Percentiles rank a stretch among this genome's conserved stretches.
Conservation (phyloP, 495 filamentous ascomycete genomes). For the Physcia stellaris region DNA sequence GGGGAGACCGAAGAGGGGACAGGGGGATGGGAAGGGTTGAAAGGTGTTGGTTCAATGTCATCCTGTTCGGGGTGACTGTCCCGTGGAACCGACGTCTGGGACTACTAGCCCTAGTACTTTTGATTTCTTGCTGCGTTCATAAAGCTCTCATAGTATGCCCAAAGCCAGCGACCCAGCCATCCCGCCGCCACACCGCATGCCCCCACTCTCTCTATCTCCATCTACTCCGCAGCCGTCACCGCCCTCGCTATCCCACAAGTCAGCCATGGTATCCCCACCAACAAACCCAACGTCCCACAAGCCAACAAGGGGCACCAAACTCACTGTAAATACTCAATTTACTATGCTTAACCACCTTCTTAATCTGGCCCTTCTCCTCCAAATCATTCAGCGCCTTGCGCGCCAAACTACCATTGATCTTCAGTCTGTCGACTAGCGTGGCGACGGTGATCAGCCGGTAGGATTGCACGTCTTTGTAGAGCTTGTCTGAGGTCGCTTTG, state of each 20-base stretch:
- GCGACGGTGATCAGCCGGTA: slow-evolving; percentile 99
- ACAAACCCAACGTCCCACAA: neutral
- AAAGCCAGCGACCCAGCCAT: slow-evolving; percentile 8
- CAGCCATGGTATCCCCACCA: neutral
- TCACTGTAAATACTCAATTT: slow-evolving; percentile 98
- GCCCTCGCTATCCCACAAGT: slow-evolving; percentile 4
- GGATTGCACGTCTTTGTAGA: slow-evolving; percentile 96
- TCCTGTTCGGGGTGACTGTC: too few species aligned
- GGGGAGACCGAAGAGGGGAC: slow-evolving; percentile 11
- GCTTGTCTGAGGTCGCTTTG: slow-evolving; percentile 51
- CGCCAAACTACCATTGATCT: slow-evolving; percentile 98
- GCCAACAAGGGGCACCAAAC: slow-evolving; percentile 20
- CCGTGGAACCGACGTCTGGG: too few species aligned
- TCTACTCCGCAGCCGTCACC: slow-evolving; percentile 21
- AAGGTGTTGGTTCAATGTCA: too few species aligned
- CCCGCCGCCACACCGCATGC: slow-evolving; percentile 13
- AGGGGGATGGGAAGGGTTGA: neutral
- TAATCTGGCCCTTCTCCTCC: slow-evolving; percentile 96
- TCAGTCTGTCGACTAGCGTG: slow-evolving; percentile 95
- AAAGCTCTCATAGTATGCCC: too few species aligned
- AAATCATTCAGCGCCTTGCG: slow-evolving; percentile 80
- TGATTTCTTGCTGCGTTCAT: too few species aligned
- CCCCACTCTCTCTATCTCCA: slow-evolving; percentile 13
- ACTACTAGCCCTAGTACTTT: too few species aligned
- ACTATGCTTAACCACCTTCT: slow-evolving; percentile 93